Evolutionary conservation across 805 yeast genomes (phyloP), one percentile per base, ranked within the genome.

Genomic region (Saccharomycopsis amapae): DNA sequence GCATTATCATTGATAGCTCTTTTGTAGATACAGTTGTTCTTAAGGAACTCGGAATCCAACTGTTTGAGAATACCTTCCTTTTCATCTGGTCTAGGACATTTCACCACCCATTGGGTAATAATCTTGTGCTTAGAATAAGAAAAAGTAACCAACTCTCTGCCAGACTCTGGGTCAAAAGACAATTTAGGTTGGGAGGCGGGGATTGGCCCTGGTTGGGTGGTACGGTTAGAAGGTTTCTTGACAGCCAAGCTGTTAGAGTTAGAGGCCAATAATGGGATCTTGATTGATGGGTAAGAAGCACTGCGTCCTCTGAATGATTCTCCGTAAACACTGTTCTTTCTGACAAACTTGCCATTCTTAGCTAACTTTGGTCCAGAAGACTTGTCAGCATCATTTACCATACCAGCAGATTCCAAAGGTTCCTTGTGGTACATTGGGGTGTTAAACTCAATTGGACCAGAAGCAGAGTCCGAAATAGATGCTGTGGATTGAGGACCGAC

Each of bases 21-120:
- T 26, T 48, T 48, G 48, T 73, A 73, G 4, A 72, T 64, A 53
- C 78, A 70, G 56, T 73, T 73, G 15, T 62, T 61, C 9, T 36
- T 44, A 39, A 62, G 49, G 52, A 72, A 73, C 10, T 59, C 55
- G 4, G 55, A 50, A 5, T 61, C 55, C 26, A 71, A 54, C 1
- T 48, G 49, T 3, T 30, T 5, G 2, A 49, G 17, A 18, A 45
- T 45, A 15, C 26, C 26, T 10, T 20, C 20, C 5, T 46, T 42
- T 26, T 46, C 52, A 15, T 42, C 38, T 12, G 40, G 44, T 17
- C 38, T 38, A 5, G 50, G 50, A 26, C 50, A 49, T 28, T 36
- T 38, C 12, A 49, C 44, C 17, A 37, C 42, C 50, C 50, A 49
- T 15, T 38, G 45, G 7, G 34, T 42, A 25, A 62, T 56, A 19